These are phyloP conservation scores for Letharia lupina DNA, from an alignment of 495 filamentous ascomycete genomes.

Conservation along the genomic window DNA sequence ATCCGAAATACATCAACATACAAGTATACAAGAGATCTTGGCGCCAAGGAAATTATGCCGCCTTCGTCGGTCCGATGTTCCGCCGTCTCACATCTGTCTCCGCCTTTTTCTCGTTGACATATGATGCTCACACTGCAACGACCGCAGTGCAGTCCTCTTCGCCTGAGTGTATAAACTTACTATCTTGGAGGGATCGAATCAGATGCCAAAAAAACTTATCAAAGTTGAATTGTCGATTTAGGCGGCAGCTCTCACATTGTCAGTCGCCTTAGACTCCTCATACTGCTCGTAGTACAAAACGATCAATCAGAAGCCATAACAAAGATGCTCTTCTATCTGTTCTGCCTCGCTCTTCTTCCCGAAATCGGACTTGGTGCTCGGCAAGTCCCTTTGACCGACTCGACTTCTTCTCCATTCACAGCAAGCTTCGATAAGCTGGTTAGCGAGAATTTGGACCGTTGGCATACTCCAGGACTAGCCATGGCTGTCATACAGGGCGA, in stretches of 20 bases:
- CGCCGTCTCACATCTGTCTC: too few species aligned
- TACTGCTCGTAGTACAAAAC: background rate
- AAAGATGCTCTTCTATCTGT: background rate
- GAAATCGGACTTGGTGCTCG: background rate
- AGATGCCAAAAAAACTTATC: too few species aligned
- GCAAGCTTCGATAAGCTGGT: conserved; percentile 31
- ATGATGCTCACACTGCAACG: too few species aligned
- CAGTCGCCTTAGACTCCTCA: background rate
- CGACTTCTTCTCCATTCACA: conserved; percentile 23
- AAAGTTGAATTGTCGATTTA: background rate
- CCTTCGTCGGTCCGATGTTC: too few species aligned
- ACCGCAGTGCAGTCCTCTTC: too few species aligned
- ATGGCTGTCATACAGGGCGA: conserved; percentile 41
- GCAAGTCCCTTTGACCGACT: background rate
- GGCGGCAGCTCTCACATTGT: background rate
- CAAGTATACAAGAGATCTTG: too few species aligned
- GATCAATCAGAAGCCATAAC: background rate
- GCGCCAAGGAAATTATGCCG: too few species aligned
- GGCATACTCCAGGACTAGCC: conserved; percentile 39
- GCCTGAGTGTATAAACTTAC: too few species aligned
- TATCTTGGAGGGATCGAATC: too few species aligned
- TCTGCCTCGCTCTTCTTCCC: background rate
- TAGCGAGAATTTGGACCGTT: conserved; percentile 30
- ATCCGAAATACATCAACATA: too few species aligned
- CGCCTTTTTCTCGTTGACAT: too few species aligned